phyloP scores from a whole-genome alignment of 2,329 filamentous ascomycete genomes.

The Lecanicillium sp. region DNA sequence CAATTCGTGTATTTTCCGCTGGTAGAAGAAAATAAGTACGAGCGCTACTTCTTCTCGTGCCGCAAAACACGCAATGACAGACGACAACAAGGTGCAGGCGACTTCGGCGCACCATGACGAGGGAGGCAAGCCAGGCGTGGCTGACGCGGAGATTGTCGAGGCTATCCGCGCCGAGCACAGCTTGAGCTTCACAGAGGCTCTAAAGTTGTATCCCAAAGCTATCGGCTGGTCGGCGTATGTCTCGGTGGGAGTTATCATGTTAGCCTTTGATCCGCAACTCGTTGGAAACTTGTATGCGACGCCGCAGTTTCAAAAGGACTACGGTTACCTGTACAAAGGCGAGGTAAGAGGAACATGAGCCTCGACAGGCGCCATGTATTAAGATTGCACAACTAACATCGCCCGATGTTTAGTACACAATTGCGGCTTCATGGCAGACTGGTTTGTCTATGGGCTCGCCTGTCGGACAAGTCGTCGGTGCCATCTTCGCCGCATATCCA shows the following conservation, averaged over 20 bases:
- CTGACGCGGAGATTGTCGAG: constrained; percentile 20
- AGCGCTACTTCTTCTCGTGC: too few species aligned
- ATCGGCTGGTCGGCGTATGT: constrained; percentile 52
- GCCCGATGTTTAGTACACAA: constrained; percentile 20
- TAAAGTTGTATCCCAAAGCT: constrained; percentile 35
- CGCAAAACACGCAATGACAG: too few species aligned
- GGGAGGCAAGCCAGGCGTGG: too few species aligned
- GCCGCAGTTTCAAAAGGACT: constrained; percentile 49
- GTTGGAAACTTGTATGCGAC: constrained; percentile 55
- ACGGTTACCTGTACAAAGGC: constrained; percentile 42
- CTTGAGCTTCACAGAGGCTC: constrained; percentile 30
- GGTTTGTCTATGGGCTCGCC: constrained; percentile 45
- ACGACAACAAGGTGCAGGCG: too few species aligned
- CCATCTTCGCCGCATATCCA: constrained; percentile 39
- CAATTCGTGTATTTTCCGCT: too few species aligned
- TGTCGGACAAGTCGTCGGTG: constrained; percentile 49
- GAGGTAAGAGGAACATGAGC: constrained; percentile 16
- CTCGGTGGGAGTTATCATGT: constrained; percentile 52
- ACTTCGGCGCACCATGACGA: too few species aligned
- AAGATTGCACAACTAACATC: background rate
- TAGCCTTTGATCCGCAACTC: constrained; percentile 57
- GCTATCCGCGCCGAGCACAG: constrained; percentile 32
- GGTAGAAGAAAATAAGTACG: too few species aligned
- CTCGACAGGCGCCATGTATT: background rate
- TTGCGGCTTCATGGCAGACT: constrained; percentile 37